Base-by-base conservation (phyloP, 805 yeast genomes). In the Zygosaccharomyces bailii region DNA sequence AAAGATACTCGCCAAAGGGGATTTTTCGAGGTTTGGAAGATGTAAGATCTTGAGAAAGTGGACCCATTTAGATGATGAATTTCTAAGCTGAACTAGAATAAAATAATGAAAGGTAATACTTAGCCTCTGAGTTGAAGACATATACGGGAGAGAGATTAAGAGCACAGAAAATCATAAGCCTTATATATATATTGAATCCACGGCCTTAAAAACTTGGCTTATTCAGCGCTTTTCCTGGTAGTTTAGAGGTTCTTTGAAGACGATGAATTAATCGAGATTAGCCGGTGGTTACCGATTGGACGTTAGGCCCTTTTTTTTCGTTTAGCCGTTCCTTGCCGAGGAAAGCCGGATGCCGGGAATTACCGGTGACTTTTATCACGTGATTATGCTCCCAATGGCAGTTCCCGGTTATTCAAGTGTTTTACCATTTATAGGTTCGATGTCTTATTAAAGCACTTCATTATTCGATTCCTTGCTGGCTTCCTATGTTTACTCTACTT, bases 1-100 rank as follows among this genome's bases (percentile, higher is more conserved):
- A 82, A 7, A 84, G 56, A 54, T 79, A 84, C 51, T 81, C 86
- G 3, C 88, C 87, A 37, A 84, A 67, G 1, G 85, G 79, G 24
- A 75, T 58, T 25, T 50, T 42, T 4, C 40, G 41, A 6, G 45
- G 30, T 19, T 18, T 14, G 4, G 18, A 18, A 31, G 25, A 31
- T 8, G 16, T 21, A n/a, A 35, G 25, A 34, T 40, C 50, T 18
- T 46, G 45, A 9, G 46, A 42, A 36, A 46, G 40, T 11, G 46
- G 50, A 10, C 46, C 42, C 50, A 46, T 43, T 17, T 11, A 10
- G 21, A 34, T 18, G 10, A n/a, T 7, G n/a, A 20, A 31, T 27
- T 18, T 17, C 20, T 31, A 18, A 5, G 13, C 23, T 19, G 30
- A n/a, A n/a, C n/a, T 11, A 6, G 6, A 11, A 11, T 11, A 23